Base-by-base conservation (phyloP, 805 yeast species). In the Clavispora fructus region DNA sequence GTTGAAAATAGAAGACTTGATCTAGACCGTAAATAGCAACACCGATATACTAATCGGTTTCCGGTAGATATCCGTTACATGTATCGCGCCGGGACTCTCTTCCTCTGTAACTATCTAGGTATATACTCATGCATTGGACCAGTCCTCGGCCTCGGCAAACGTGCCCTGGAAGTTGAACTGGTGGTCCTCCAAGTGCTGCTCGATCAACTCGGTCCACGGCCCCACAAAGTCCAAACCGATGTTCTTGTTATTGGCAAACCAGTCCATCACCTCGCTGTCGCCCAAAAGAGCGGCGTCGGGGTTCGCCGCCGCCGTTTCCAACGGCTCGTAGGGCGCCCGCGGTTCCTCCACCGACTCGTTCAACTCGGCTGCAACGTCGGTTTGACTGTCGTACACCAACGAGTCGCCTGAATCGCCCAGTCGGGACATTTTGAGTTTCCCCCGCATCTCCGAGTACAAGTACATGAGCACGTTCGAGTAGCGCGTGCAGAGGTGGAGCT, bases 141-240 rank as follows among this genome's bases (percentile, higher is more conserved):
- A 25, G 3, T 4, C 17, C 7, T 33, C 37, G 13, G 13, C 37
- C 13, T 11, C 25, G 25, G 16, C 37, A 10, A 39, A n/a, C 6
- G 31, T 53, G 38, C 57, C 61, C 19, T 63, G 64, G 42, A 65
- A 64, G 39, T 57, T 61, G 48, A 64, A 65, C 42, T 17, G 46
- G 43, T 59, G 67, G 31, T 60, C 69, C 41, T 66, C 65, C 48
- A 79, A 75, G 49, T 82, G 87, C 53, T 80, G 83, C 59, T 85
- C 92, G 37, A 85, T 77, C 78, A 84, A 82, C 59, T 83, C 87
- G 0, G 92, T 85, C 83, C 90, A 85, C 2, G 88, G 88, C 33
- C 83, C 91, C 27, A 83, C 76, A 31, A 71, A 71, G 46, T 71
- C 77, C 40, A 71, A 61, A 9, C 74, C 74, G 16, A 69, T 60